Evolutionary conservation across 228 moss, liverwort and hornwort genomes (phyloP).

Genomic region (Sphagnum magellanicum): DNA sequence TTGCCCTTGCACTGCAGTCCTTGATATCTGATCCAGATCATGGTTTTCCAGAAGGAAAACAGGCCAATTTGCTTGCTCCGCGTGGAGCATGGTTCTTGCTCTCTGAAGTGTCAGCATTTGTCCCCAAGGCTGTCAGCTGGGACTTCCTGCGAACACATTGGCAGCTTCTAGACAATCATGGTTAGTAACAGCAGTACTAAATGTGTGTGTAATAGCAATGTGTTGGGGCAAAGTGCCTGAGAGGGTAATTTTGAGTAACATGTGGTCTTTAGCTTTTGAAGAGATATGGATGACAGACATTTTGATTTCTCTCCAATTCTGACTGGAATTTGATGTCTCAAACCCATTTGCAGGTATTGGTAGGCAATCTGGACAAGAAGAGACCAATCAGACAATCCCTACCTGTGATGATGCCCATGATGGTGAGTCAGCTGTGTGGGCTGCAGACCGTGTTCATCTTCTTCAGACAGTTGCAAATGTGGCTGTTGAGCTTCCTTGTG

Average conservation of each 20-base stretch:
- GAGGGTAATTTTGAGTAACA: too few relatives aligned
- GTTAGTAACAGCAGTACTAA: constrained; percentile 5
- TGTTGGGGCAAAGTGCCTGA: too few relatives aligned
- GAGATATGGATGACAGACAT: not conserved
- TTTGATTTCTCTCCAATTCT: not conserved
- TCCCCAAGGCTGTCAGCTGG: constrained; percentile 55
- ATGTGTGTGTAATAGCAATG: not conserved
- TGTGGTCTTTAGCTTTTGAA: not conserved
- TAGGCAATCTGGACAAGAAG: not conserved
- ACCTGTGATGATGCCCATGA: not conserved
- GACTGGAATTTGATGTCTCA: not conserved
- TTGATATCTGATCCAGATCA: constrained; percentile 22
- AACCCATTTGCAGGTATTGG: not conserved
- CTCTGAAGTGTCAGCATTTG: constrained; percentile 48
- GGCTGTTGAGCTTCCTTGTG: constrained; percentile 45
- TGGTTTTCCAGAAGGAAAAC: constrained; percentile 4
- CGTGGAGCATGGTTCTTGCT: constrained; percentile 55
- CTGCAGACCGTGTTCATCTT: constrained; percentile 38
- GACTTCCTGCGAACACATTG: constrained; percentile 46
- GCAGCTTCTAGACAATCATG: constrained; percentile 32
- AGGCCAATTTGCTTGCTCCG: constrained; percentile 2
- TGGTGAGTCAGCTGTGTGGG: constrained; percentile 33
- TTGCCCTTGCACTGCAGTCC: constrained; percentile 44
- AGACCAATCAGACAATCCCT: not conserved
- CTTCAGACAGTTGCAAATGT: constrained; percentile 51